Evolutionary conservation across 177 flowering plant genomes (phyloP).

Genomic region (Vitis hybrid): DNA sequence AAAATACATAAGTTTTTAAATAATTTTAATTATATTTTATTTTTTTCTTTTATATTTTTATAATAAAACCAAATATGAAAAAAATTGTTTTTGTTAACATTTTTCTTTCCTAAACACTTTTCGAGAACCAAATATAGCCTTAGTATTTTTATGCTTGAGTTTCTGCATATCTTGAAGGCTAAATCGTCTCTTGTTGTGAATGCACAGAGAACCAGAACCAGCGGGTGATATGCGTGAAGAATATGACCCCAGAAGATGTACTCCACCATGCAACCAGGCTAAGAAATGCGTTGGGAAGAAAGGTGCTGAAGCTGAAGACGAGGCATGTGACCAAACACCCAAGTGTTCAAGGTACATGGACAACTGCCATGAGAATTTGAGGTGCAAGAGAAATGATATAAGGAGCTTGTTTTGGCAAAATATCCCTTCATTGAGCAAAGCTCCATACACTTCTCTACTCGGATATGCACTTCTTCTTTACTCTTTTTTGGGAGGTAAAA

Average conservation of each 20-base stretch:
- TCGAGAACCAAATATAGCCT: no score
- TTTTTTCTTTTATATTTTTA: no score
- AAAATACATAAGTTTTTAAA: no score
- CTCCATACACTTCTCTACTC: no score
- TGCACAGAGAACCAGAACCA: conserved; percentile 73
- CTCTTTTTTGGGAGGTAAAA: no score
- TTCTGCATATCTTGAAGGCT: no score
- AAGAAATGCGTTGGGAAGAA: conserved; percentile 81
- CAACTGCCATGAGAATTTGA: conserved; percentile 50
- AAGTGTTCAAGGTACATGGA: conserved; percentile 95
- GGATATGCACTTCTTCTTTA: no score
- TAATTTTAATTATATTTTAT: no score
- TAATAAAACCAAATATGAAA: no score
- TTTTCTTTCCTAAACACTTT: not conserved
- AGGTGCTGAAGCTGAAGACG: conserved; percentile 79
- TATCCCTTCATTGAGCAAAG: no score
- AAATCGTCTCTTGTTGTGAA: not conserved
- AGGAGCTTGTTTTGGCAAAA: no score
- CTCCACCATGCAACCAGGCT: conserved; percentile 73
- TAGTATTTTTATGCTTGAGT: no score
- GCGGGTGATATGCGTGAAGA: conserved; percentile 79
- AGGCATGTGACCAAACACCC: conserved; percentile 83
- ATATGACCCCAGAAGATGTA: conserved; percentile 71
- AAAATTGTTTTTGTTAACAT: not conserved
- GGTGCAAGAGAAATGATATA: not conserved